Base-by-base conservation (phyloP, 345 rosid genomes). In the Triadica sebifera region DNA sequence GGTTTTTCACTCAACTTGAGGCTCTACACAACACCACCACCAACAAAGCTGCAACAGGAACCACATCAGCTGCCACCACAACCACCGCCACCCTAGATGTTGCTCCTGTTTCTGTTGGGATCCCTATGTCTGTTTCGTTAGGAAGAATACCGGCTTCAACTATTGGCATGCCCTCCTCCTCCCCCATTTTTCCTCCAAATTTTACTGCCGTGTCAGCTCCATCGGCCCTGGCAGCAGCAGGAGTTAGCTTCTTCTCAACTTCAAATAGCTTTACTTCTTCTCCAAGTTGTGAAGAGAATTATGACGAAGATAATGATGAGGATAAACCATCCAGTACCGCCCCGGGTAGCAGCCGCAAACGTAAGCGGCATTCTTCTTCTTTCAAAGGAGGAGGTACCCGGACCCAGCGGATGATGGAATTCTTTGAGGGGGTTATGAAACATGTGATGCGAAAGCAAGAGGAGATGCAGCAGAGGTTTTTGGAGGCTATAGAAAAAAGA, bases 391-490 rank as follows among this genome's bases (percentile, higher is more conserved):
- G 47, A 64, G 84, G 69, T 68, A 81, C 67, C 43, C 69, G 76
- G 24, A 81, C 70, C 43, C 69, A 74, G 20, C 81, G 86, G 84
- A 93, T 89, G 93, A 89, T 89, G 97, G 90, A 86, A 9, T 75
- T 86, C 73, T 87, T 93, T 12, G 87, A 91, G 75, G 77, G 88
- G 37, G 77, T 93, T 63, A 87, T 89, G 85, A 89, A 83, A 69
- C 86, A 90, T 75, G 91, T 91, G 60, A 84, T 91, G 90, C 91
- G 88, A 67, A 89, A 91, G 80, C 98, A 93, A 78, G 92, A 91
- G 62, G 81, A 80, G 3, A 86, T 93, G 97, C 98, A 91, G 70
- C 72, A 84, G 67, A 81, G 86, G 69, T 91, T 93, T 74, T 76
- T 93, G 49, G 97, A 93, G 65, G 90, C 89, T 8, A 86, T 91